phyloP scores from a whole-genome alignment of 208 protist species.

The Acanthamoeba quina region DNA sequence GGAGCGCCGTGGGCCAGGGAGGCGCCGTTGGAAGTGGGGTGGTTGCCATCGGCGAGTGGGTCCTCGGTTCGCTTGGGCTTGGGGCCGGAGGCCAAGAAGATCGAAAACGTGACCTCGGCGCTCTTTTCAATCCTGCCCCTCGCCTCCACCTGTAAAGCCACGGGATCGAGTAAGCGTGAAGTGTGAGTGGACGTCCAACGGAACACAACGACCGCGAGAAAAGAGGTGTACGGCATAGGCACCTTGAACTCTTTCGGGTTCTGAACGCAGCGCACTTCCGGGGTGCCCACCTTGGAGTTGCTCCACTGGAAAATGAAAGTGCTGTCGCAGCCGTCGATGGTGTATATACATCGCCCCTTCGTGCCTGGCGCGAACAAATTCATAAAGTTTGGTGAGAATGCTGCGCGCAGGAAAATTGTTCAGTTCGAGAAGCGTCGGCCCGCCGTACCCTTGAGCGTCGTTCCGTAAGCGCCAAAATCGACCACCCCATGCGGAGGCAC shows the following conservation, averaged over 20 bases:
- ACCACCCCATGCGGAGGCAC: constrained; percentile 7
- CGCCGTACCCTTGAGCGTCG: constrained; percentile 10
- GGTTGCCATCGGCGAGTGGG: neutral
- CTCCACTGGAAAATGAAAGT: constrained; percentile 47
- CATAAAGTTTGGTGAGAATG: neutral
- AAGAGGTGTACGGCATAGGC: too few relatives aligned
- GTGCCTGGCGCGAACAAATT: neutral
- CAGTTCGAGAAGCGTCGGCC: neutral
- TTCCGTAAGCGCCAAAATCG: constrained; percentile 54
- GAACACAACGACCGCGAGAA: neutral
- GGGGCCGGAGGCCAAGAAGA: constrained; percentile 20
- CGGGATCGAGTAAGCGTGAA: too few relatives aligned
- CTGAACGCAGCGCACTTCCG: constrained; percentile 9
- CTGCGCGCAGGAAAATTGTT: neutral
- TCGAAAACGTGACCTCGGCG: constrained; percentile 31
- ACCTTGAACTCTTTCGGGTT: constrained; percentile 40
- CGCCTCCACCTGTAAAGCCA: neutral
- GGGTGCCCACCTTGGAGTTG: constrained; percentile 54
- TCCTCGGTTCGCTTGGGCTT: constrained; percentile 32
- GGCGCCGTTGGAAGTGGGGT: neutral
- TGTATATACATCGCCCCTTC: constrained; percentile 58
- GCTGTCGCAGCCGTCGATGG: constrained; percentile 27
- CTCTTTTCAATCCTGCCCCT: constrained; percentile 2
- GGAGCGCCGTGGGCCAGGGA: neutral
- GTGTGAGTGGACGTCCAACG: neutral